phyloP scores from a whole-genome alignment of 129 eudicot genomes.

The Glebionis coronaria region DNA sequence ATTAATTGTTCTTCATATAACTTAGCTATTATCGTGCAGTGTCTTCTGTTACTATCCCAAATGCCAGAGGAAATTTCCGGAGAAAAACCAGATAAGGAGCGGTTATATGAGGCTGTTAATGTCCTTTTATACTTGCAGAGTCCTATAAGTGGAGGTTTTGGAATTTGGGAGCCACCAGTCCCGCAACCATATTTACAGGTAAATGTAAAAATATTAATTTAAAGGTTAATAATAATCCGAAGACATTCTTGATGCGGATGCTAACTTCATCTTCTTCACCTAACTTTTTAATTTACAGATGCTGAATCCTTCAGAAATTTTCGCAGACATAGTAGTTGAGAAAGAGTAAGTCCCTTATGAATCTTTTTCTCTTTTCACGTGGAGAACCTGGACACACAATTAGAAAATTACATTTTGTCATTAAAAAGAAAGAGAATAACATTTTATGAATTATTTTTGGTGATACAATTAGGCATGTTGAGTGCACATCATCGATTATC shows the following conservation, averaged over 20 bases:
- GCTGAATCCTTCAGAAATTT: conserved; percentile 46
- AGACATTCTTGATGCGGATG: neutral
- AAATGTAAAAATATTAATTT: neutral
- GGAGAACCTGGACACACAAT: no score
- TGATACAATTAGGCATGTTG: conserved; percentile 48
- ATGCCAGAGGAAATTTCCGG: conserved; percentile 42
- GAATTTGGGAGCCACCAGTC: conserved; percentile 49
- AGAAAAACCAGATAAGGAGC: conserved; percentile 32
- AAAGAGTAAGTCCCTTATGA: conserved; percentile 45
- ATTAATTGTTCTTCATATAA: neutral
- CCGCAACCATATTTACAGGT: conserved; percentile 43
- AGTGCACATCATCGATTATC: conserved; percentile 52
- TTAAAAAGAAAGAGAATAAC: no score
- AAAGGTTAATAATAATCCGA: neutral
- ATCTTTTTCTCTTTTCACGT: no score
- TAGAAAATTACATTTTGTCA: neutral
- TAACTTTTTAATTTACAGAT: conserved; percentile 27
- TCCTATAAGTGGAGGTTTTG: conserved; percentile 51
- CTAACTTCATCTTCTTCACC: neutral
- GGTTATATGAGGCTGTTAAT: conserved; percentile 43
- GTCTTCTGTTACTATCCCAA: conserved; percentile 43
- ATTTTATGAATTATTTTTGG: neutral
- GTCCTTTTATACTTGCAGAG: conserved; percentile 38
- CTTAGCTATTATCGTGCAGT: conserved; percentile 31
- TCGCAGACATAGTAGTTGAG: conserved; percentile 46